A percentile compares a stretch with the other conserved stretches of the same genome.
These are phyloP conservation scores for Alternaria sp. DNA, from an alignment of 2,329 filamentous ascomycete species.

Conservation along the genomic window DNA sequence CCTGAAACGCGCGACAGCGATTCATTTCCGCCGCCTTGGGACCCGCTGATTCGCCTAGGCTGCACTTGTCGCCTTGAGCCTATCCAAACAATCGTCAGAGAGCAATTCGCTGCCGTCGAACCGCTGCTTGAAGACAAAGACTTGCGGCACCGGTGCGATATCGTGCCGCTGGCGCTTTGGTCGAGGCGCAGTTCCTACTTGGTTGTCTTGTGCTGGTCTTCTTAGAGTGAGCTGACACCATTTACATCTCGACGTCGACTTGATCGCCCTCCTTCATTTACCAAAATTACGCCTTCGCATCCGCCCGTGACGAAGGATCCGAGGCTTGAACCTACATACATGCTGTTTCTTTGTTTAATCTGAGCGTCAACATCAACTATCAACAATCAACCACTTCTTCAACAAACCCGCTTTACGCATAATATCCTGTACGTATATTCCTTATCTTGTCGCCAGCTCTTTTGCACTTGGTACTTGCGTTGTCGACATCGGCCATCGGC, in stretches of 20 bases:
- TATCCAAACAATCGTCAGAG: conserved; percentile 20
- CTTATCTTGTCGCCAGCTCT: neutral
- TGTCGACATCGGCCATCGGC: neutral
- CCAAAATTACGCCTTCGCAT: conserved; percentile 13
- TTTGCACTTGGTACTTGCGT: neutral
- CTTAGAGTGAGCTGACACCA: neutral
- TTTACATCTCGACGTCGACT: conserved; percentile 5
- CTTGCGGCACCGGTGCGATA: conserved; percentile 6
- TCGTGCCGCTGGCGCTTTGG: conserved; percentile 10
- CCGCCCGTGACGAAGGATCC: neutral
- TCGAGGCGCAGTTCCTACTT: conserved; percentile 5
- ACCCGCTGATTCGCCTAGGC: conserved; percentile 38
- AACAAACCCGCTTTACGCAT: neutral
- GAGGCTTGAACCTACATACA: conserved; percentile 1
- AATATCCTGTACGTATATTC: conserved; percentile 16
- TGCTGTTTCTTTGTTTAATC: neutral
- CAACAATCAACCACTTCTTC: neutral
- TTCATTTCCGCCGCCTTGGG: conserved; percentile 35
- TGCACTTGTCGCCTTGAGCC: conserved; percentile 11
- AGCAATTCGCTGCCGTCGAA: conserved; percentile 34
- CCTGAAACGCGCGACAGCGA: conserved; percentile 45
- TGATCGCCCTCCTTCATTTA: conserved; percentile 17
- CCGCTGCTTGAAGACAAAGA: conserved; percentile 24
- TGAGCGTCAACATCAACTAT: neutral
- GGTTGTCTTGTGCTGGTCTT: neutral